Percentiles rank a stretch among this genome's conserved stretches.
Evolutionary conservation across 805 yeast genomes (phyloP).

Genomic region (Kurtzmaniella fragi): DNA sequence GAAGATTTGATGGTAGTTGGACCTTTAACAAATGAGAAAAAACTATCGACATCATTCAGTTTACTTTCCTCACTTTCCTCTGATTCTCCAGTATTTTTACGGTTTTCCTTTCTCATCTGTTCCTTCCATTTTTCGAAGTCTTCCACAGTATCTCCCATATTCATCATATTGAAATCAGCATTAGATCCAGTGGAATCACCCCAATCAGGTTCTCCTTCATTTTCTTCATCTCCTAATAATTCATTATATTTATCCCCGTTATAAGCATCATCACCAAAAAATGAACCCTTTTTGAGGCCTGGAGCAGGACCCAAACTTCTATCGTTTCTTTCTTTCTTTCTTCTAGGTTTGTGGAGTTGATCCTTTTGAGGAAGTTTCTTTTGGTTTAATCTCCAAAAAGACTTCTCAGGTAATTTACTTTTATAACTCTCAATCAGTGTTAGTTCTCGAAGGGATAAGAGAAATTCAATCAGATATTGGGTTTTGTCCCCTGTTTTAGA

Average conservation of each 20-base stretch:
- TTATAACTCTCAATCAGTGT: conserved; percentile 29
- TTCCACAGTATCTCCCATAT: conserved; percentile 48
- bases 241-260: conserved; percentile 7
- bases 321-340: conserved; percentile 16
- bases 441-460: conserved; percentile 28
- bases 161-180: conserved; percentile 18
- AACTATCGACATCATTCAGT: conserved; percentile 39
- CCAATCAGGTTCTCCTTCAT: conserved; percentile 38
- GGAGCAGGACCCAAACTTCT: conserved; percentile 17
- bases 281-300: conserved; percentile 15
- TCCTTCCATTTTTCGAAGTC: conserved; percentile 60
- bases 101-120: conserved; percentile 47
- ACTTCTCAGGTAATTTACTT: conserved; percentile 38
- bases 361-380: conserved; percentile 9
- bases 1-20: conserved; percentile 1
- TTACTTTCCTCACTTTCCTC: conserved; percentile 9
- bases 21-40: conserved; percentile 33
- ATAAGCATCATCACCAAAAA: conserved; percentile 28
- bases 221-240: conserved; percentile 30
- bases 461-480: conserved; percentile 22
- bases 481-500: conserved; percentile 3
- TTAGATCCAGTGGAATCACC: conserved; percentile 17
- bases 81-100: conserved; percentile 39
- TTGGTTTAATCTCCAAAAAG: conserved; percentile 44
- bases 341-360: conserved; percentile 1